These are phyloP conservation scores for Osmozyma mogii DNA, from an alignment of 805 yeast species.

Conservation along the genomic window DNA sequence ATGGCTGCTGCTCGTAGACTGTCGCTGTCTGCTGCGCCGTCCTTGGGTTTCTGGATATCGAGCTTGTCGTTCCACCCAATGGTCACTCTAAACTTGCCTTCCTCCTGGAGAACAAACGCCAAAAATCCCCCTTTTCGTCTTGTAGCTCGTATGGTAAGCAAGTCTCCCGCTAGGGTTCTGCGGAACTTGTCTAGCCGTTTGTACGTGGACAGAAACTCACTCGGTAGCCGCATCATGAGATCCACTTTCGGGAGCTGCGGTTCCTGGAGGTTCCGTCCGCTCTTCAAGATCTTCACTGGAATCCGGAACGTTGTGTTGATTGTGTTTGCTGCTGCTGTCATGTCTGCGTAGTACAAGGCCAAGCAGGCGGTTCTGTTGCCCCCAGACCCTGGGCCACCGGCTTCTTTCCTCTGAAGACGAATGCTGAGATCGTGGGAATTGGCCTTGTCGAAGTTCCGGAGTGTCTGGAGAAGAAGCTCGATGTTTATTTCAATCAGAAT, in stretches of 20 bases:
- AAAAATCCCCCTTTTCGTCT: slow-evolving; percentile 38
- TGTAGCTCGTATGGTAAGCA: slow-evolving; percentile 43
- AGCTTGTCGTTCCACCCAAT: slow-evolving; percentile 53
- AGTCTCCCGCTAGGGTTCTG: slow-evolving; percentile 32
- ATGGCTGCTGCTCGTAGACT: slow-evolving; percentile 14
- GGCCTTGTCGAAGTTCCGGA: slow-evolving; percentile 48
- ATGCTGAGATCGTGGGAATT: slow-evolving; percentile 43
- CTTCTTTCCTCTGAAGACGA: slow-evolving; percentile 41
- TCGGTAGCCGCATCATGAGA: slow-evolving; percentile 45
- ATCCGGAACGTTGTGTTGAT: slow-evolving; percentile 62
- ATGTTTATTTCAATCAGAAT: slow-evolving; percentile 56
- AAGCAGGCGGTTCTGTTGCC: slow-evolving; percentile 40
- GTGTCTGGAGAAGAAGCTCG: slow-evolving; percentile 51
- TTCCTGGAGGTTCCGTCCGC: slow-evolving; percentile 46
- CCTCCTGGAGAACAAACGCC: slow-evolving; percentile 47
- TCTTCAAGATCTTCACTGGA: slow-evolving; percentile 58
- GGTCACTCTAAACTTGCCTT: slow-evolving; percentile 43
- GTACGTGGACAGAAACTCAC: slow-evolving; percentile 44
- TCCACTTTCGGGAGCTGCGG: slow-evolving; percentile 55
- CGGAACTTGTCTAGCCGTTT: slow-evolving; percentile 62
- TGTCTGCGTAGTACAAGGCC: slow-evolving; percentile 47
- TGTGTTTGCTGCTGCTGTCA: slow-evolving; percentile 31
- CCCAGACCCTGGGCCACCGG: slow-evolving; percentile 10
- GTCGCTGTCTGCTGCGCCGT: slow-evolving; percentile 14
- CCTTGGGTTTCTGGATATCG: slow-evolving; percentile 32